Evolutionary conservation across 176 grass and related monocot species (phyloP).

Genomic region (Chloris gayana): DNA sequence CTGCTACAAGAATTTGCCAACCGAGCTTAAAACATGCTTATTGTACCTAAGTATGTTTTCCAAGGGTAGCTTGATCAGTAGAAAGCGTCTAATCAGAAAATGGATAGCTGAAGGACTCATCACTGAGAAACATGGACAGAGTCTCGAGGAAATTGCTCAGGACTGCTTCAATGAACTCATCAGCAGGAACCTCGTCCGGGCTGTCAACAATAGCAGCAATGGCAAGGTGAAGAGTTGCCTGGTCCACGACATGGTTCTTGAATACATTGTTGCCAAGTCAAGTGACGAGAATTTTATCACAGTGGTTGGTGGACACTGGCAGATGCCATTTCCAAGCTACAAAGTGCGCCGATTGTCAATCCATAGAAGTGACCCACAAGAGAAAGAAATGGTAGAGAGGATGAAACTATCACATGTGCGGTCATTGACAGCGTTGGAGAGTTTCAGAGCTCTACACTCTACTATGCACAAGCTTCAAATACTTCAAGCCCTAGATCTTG

Average conservation of each 20-base stretch:
- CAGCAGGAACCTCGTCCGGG: conserved; percentile 17
- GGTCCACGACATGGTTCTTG: too few species aligned
- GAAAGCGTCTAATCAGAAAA: not conserved
- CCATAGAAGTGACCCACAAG: not conserved
- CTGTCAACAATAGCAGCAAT: not conserved
- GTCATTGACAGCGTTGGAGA: not conserved
- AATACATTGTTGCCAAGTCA: too few species aligned
- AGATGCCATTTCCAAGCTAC: too few species aligned
- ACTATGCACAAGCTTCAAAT: not conserved
- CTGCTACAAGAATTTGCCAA: too few species aligned
- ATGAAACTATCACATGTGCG: conserved; percentile 31
- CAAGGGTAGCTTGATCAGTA: not conserved
- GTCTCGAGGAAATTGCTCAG: conserved; percentile 9
- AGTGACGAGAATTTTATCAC: too few species aligned
- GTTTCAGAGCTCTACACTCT: not conserved
- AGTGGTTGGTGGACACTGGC: too few species aligned
- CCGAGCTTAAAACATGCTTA: rapidly evolving
- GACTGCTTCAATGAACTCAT: conserved; percentile 29
- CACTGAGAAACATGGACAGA: conserved; percentile 9
- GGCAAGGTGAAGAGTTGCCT: conserved; percentile 31
- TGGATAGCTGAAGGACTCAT: not conserved
- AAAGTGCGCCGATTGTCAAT: too few species aligned
- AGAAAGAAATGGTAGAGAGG: not conserved
- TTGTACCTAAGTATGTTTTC: not conserved
- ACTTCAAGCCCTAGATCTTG: conserved; percentile 31